Percentiles rank a stretch among this genome's conserved stretches.
Conservation (phyloP, 2,329 filamentous ascomycete genomes). For the Exophiala mesophila region DNA sequence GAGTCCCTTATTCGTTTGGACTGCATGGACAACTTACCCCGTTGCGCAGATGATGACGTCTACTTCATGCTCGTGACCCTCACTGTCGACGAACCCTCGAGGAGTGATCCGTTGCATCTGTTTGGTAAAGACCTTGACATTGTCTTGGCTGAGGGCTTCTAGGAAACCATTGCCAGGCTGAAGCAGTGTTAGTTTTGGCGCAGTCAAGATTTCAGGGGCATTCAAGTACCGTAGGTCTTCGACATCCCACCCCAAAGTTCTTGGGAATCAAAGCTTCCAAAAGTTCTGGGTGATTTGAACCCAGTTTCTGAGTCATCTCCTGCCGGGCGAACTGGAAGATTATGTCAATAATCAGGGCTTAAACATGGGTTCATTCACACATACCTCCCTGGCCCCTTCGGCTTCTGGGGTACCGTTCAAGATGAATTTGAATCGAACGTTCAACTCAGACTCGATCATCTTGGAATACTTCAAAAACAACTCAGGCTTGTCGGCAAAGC, state of each 20-base stretch:
- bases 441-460: conserved; percentile 47
- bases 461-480: conserved; percentile 41
- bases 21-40: conserved; percentile 12
- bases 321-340: conserved; percentile 9
- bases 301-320: conserved; percentile 31
- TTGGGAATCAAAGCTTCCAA: conserved; percentile 42
- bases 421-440: conserved; percentile 51
- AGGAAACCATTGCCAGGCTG: conserved; percentile 24
- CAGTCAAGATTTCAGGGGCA: neutral
- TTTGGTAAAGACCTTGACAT: conserved; percentile 42
- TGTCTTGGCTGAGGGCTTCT: conserved; percentile 34
- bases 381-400: conserved; percentile 31
- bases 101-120: conserved; percentile 35
- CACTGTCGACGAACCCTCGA: conserved; percentile 29
- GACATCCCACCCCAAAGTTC: conserved; percentile 40
- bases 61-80: conserved; percentile 25
- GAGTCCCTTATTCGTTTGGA: too few relatives aligned
- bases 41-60: conserved; percentile 23
- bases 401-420: conserved; percentile 47
- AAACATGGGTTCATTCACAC: too few relatives aligned
- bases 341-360: too few relatives aligned
- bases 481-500: conserved; percentile 14
- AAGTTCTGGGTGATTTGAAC: conserved; percentile 27
- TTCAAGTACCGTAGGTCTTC: conserved; percentile 35
- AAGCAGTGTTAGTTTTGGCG: neutral